Evolutionary conservation across 2,329 filamentous ascomycete genomes (phyloP), one percentile per base, ranked within the genome.

Genomic region (Bisporella sp.): DNA sequence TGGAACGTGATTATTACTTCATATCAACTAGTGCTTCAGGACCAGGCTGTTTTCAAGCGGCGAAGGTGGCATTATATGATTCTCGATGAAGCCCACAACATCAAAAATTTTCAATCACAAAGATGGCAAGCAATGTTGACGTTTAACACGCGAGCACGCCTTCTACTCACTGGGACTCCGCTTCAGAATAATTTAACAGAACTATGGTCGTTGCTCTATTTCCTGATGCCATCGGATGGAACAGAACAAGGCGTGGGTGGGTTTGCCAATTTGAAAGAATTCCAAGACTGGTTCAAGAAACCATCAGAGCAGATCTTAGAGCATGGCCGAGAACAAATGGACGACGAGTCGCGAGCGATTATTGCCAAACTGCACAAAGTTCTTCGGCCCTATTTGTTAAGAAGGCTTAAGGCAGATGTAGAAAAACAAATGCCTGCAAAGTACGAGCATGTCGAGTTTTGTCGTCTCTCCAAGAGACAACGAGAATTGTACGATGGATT

Each of bases 361-460:
- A 95, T 99, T 57, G 83, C 84, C 43, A 95, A 97, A 66, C 78
- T 99, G 4, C 95, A 99, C 71, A 90, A 95, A 58, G 89, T 97
- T 28, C 75, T 99, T 7, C 83, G 95, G 2, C 93, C 93, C 0
- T 97, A 96, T 63, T 78, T 99, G 8, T 76, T 99, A 5, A 84
- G 93, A 47, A 83, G 93, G 50, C 73, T 99, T 51, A 99, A 99
- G 70, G 87, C 89, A 42, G 93, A 99, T 64, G 93, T 99, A 5
- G 95, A 99, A 71, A 96, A 97, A 71, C 93, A 99, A 66, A 96
- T 99, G 88, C 93, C 95, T 0, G 91, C 82, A 54, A 99, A 99
- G 67, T 96, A 96, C 64, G 95, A 99, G 67, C 91, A 96, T 63
- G 90, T 99, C 21, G 88, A 97, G 57, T 91, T 95, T 63, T 99